These are phyloP conservation scores for Neopestalotiopsis sp. DNA, from an alignment of 2,329 filamentous ascomycete species.

Conservation along the genomic window DNA sequence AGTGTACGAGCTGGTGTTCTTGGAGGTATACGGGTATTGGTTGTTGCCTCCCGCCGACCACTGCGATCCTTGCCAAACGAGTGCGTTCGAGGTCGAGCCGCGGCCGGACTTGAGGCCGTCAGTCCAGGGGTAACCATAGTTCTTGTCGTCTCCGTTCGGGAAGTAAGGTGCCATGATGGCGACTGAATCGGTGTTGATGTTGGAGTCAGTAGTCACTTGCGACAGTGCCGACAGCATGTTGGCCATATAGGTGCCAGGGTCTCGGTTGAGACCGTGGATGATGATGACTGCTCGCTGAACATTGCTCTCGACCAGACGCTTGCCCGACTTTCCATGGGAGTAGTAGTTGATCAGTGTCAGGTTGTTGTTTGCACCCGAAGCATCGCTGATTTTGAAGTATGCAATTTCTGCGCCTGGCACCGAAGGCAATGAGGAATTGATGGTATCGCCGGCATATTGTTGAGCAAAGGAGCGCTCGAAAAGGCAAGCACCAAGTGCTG, in stretches of 20 bases:
- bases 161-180: slow-evolving; percentile 15
- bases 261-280: slow-evolving; percentile 11
- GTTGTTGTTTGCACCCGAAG: slow-evolving; percentile 9
- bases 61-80: slow-evolving; percentile 2
- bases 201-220: slow-evolving; percentile 8
- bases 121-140: slow-evolving; percentile 11
- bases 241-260: slow-evolving; percentile 12
- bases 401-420: slow-evolving; percentile 11
- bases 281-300: slow-evolving; percentile 15
- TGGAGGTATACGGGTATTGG: slow-evolving; percentile 9
- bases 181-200: slow-evolving; percentile 12
- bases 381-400: slow-evolving; percentile 14
- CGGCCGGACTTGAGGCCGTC: slow-evolving; percentile 6
- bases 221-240: slow-evolving; percentile 15
- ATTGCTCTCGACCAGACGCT: slow-evolving; percentile 10
- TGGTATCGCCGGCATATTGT: slow-evolving; percentile 1
- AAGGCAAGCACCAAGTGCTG: slow-evolving; percentile 9
- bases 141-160: slow-evolving; percentile 12
- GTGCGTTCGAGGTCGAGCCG: background rate
- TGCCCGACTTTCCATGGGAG: background rate
- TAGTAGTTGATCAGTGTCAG: slow-evolving; percentile 15
- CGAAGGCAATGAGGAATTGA: background rate
- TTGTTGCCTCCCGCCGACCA: slow-evolving; percentile 17
- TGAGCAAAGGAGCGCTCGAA: background rate
- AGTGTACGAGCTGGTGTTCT: slow-evolving; percentile 8